Evolutionary conservation across 1,284 basidiomycete species (phyloP), one percentile per base, ranked within the genome.

Genomic region (Trichosporon sp.): DNA sequence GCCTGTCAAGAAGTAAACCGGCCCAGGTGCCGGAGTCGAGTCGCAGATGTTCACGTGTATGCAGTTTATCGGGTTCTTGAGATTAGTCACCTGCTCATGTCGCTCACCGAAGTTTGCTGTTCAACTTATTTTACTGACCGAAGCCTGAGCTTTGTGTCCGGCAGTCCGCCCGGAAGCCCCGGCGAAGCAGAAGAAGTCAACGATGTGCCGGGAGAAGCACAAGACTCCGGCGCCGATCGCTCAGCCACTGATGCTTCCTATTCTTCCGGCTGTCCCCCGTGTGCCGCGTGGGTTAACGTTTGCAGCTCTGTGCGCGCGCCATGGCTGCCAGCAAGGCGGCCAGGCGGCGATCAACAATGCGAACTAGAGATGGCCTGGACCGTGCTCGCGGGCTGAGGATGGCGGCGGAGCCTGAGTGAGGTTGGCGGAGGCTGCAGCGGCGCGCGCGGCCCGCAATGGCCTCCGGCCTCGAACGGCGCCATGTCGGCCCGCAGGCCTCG

Each of bases 1-100:
- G 61, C 69, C 68, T 14, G 69, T 70, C 67, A 68, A 72, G 71
- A 61, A 70, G 67, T 61, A 26, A 43, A 43, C 0, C 21, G 37
- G 19, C 6, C 51, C 51, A 19, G 19, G 7, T 21, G 51, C 51
- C 51, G 19, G 51, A 26, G n/a, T 10, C 16, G 2, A 21, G 32
- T 32, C 56, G 26, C 32, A 4, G 16, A 16, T n/a, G 26, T 26
- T 26, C 32, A n/a, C 59, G 59, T 63, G 59, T 37, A 63, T 63
- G 59, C 59, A 63, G 31, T n/a, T n/a, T n/a, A 46, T 46, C 43
- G 43, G 43, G 43, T 46, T 46, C 43, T 46, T 46, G 43, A n/a
- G 10, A 4, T 16, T 11, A 11, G 40, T 12, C 26, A 26, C 26
- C 26, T 26, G 40, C 40, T 11, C 40, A 37, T 4, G 8, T 37